Conservation (phyloP, 495 filamentous ascomycete species). For the Usnea hakonensis region DNA sequence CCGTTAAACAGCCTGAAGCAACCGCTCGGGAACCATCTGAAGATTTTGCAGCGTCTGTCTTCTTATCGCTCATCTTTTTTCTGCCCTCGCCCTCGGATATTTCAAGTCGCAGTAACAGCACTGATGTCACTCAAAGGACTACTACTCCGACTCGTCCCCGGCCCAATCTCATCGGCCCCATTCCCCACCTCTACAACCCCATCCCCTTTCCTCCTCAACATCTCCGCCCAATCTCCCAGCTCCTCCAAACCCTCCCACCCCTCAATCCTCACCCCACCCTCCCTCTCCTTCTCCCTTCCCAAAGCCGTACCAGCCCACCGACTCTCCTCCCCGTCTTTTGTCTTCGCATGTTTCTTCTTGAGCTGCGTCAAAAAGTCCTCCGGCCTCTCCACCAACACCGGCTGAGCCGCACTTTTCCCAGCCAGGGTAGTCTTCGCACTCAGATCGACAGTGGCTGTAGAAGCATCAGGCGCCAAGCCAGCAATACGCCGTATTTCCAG, state of each 20-base stretch:
- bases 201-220: slow-evolving; percentile 6
- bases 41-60: not conserved
- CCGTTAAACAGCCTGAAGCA: not conserved
- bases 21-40: not conserved
- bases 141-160: slow-evolving; percentile 14
- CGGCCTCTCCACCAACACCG: slow-evolving; percentile 24
- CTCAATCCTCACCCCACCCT: slow-evolving; percentile 60
- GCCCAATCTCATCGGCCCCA: not conserved
- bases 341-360: slow-evolving; percentile 80
- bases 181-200: not conserved
- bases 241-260: slow-evolving; percentile 55
- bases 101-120: slow-evolving; percentile 8
- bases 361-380: slow-evolving; percentile 68
- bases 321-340: slow-evolving; percentile 57
- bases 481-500: slow-evolving; percentile 65
- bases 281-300: slow-evolving; percentile 55
- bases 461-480: slow-evolving; percentile 42
- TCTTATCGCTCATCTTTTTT: not conserved
- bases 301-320: slow-evolving; percentile 73
- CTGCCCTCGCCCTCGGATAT: not conserved
- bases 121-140: slow-evolving; percentile 23
- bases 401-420: slow-evolving; percentile 25
- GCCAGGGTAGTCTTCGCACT: not conserved
- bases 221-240: slow-evolving; percentile 55
- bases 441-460: not conserved